Evolutionary conservation across 1,284 basidiomycete genomes (phyloP), one percentile per base, ranked within the genome.

Genomic region (Agaricales sp.): DNA sequence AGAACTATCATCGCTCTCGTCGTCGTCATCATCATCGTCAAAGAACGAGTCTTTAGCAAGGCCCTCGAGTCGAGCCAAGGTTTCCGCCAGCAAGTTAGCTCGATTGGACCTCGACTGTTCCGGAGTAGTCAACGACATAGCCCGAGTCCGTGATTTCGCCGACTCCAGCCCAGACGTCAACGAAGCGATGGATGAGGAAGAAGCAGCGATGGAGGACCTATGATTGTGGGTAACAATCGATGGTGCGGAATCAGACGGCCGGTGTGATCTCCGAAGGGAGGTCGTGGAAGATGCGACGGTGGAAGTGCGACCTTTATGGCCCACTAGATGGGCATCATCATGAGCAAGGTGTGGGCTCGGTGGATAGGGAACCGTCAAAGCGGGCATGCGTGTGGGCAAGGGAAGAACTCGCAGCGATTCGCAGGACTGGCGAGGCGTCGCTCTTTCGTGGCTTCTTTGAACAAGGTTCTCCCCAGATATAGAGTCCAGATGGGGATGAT

Each of bases 381-480:
- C 39, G 39, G 39, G 39, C 16, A 41, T 18, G 16, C 4, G 13
- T 6, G 8, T 41, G 39, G 39, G 39, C 8, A 16, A 18, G 8
- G 39, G 39, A 41, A 41, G 39, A 6, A 41, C 39, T 4, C 39
- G 39, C 39, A 41, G 39, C 8, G 39, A 41, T 20, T 41, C 39
- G 39, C 6, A 16, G 16, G 39, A 41, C 39, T 41, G 39, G 39
- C 39, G 39, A 6, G 39, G 39, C 4, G n/a, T 41, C n/a, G 18
- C 39, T 41, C 18, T 41, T 41, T 16, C 18, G 6, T n/a, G n/a
- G n/a, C n/a, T n/a, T n/a, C n/a, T n/a, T n/a, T n/a, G n/a, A n/a
- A n/a, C n/a, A n/a, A n/a, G n/a, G n/a, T n/a, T n/a, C n/a, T n/a
- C n/a, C n/a, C n/a, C n/a, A n/a, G n/a, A n/a, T n/a, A n/a, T n/a